These are phyloP conservation scores for Byssoonygena ceratinophila DNA, from an alignment of 2,329 filamentous ascomycete species.

Conservation along the genomic window DNA sequence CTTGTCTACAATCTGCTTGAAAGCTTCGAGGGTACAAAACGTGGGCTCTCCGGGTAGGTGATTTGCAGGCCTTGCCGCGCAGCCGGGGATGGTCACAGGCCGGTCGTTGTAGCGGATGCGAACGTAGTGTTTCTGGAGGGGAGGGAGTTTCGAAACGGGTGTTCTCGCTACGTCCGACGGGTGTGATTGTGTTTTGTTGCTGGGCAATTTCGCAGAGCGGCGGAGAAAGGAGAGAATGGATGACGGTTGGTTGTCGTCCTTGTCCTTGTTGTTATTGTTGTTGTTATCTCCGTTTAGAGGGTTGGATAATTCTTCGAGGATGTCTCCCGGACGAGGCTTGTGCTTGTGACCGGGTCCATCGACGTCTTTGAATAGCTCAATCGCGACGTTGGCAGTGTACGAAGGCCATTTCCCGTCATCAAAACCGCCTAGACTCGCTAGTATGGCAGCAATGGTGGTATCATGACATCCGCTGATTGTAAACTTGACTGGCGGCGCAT, in stretches of 20 bases:
- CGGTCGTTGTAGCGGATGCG: conserved; percentile 84
- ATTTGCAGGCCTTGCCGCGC: conserved; percentile 57
- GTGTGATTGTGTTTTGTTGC: conserved; percentile 15
- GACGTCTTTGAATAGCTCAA: conserved; percentile 69
- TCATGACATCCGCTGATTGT: conserved; percentile 82
- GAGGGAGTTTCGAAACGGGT: conserved; percentile 24
- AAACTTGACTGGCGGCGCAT: conserved; percentile 52
- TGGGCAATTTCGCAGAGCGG: conserved; percentile 6
- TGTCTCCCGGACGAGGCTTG: conserved; percentile 14
- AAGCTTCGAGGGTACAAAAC: conserved; percentile 84
- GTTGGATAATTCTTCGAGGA: conserved; percentile 22
- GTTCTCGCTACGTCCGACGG: conserved; percentile 28
- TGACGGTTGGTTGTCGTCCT: conserved; percentile 12
- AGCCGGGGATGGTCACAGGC: conserved; percentile 72
- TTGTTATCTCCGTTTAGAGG: conserved; percentile 16
- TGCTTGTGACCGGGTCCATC: conserved; percentile 17
- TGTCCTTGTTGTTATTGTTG: conserved; percentile 16
- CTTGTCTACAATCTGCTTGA: conserved; percentile 85
- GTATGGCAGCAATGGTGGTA: conserved; percentile 72
- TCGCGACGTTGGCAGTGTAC: conserved; percentile 81
- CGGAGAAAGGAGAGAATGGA: conserved; percentile 27
- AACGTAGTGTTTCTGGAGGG: conserved; percentile 60
- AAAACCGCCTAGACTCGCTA: conserved; percentile 71
- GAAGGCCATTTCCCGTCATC: conserved; percentile 70
- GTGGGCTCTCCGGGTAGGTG: conserved; percentile 78